Base-by-base conservation (phyloP, 2,329 filamentous ascomycete species). In the Periconia macrospinosa region DNA sequence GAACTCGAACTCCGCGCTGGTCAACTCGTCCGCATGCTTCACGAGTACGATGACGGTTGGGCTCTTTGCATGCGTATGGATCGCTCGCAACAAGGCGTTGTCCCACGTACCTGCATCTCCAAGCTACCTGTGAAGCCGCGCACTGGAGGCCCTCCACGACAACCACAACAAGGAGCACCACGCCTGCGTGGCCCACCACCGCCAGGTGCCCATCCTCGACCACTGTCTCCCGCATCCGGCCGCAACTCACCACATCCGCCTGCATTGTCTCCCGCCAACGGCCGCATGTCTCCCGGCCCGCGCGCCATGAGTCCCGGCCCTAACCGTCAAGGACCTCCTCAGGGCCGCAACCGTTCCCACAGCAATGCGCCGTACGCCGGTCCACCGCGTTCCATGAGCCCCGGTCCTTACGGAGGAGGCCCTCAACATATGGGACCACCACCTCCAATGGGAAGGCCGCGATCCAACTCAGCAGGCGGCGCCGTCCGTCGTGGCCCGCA, bases 41-140 rank as follows among this genome's bases (percentile, higher is more conserved):
- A 97, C 69, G 92, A 96, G 76, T 99, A 97, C 67, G 94, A 99
- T 70, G 94, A 99, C 76, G 94, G 94, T 67, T 99, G 94, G 94
- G 91, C 92, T 68, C 90, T 97, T 51, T 97, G 92, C 75, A 89
- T 92, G 63, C 89, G 88, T 60, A 87, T 97, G 66, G 92, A 97
- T 75, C 89, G 92, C 59, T 92, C 91, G 56, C 83, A 90, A 66
- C 92, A 97, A 79, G 94, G 94, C 79, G 94, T 97, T 49, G 91
- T 90, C 53, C 94, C 94, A 14, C 86, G 94, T 63, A 96, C 92
- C 37, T 99, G 94, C 77, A 82, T 99, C 47, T 97, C 94, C 14
- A 90, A 91, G 53, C 87, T 92, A 47, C 91, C 93, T 17, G 89
- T 97, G 58, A 97, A 95, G 80, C 91, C 92, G 45, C 88, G 92